Conservation (phyloP, 148 eudicot species). For the Fagopyrum tataricum region DNA sequence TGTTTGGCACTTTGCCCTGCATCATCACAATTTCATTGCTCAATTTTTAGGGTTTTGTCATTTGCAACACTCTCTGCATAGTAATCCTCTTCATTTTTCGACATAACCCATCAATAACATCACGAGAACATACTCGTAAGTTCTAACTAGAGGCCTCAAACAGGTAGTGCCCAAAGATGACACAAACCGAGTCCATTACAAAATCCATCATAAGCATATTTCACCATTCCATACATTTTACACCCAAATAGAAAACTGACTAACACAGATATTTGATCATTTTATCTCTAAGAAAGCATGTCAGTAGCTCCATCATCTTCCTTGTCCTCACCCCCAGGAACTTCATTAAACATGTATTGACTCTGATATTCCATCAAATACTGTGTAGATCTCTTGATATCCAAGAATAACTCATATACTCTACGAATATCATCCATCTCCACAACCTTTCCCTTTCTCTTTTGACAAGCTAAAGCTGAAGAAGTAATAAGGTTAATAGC, state of each 20-base stretch:
- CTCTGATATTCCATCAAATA: conserved; percentile 93
- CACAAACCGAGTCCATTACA: neutral
- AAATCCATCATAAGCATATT: neutral
- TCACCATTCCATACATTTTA: neutral
- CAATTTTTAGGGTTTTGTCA: neutral
- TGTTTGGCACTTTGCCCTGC: no score
- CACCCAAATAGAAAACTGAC: neutral
- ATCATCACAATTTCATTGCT: neutral
- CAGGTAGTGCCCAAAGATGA: neutral
- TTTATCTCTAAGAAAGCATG: conserved; percentile 21
- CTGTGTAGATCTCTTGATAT: conserved; percentile 93
- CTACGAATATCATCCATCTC: conserved; percentile 90
- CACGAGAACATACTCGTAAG: no score
- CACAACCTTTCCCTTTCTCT: conserved; percentile 76
- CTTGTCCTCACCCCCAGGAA: conserved; percentile 36
- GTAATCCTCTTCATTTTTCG: neutral
- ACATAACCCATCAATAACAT: no score
- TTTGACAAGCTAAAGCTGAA: conserved; percentile 76
- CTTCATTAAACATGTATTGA: conserved; percentile 87
- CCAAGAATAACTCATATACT: conserved; percentile 76
- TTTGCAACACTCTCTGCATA: neutral
- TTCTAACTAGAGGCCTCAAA: neutral
- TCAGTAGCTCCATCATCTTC: conserved; percentile 46
- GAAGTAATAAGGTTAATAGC: conserved; percentile 81
- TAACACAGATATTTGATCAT: neutral